Conservation (phyloP, 768 basidiomycete genomes). For the Floccularia luteovirens region DNA sequence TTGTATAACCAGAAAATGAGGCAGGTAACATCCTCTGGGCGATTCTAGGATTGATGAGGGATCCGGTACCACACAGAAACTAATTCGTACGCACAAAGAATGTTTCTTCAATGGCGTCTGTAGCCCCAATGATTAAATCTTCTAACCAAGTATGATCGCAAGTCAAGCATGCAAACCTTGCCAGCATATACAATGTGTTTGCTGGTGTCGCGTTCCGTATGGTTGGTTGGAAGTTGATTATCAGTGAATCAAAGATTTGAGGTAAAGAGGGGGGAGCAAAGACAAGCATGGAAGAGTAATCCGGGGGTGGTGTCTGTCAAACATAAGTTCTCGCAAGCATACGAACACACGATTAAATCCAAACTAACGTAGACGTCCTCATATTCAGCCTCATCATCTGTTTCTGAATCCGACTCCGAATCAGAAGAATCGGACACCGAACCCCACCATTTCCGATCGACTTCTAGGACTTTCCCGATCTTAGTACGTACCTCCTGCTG, state of each 20-base stretch:
- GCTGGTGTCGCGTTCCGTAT: constrained; percentile 81
- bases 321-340: constrained; percentile 12
- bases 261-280: constrained; percentile 80
- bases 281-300: constrained; percentile 87
- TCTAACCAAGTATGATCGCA: constrained; percentile 91
- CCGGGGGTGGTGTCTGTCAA: constrained; percentile 59
- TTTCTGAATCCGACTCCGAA: constrained; percentile 32
- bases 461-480: constrained; percentile 47
- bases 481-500: constrained; percentile 50
- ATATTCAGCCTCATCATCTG: constrained; percentile 41
- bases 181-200: constrained; percentile 83
- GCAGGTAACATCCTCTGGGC: constrained; percentile 78
- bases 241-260: constrained; percentile 73
- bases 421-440: constrained; percentile 34
- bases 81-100: constrained; percentile 67
- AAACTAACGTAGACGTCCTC: constrained; percentile 39
- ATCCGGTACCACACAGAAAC: constrained; percentile 5
- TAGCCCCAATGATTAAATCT: constrained; percentile 84
- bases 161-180: constrained; percentile 87
- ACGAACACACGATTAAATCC: constrained; percentile 17
- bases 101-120: constrained; percentile 86
- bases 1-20: constrained; percentile 96
- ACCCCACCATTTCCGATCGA: constrained; percentile 63
- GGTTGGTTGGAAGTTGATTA: constrained; percentile 66
- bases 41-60: constrained; percentile 40